These are phyloP conservation scores for Pisolithus orientalis DNA, from an alignment of 768 basidiomycete genomes.

Conservation along the genomic window DNA sequence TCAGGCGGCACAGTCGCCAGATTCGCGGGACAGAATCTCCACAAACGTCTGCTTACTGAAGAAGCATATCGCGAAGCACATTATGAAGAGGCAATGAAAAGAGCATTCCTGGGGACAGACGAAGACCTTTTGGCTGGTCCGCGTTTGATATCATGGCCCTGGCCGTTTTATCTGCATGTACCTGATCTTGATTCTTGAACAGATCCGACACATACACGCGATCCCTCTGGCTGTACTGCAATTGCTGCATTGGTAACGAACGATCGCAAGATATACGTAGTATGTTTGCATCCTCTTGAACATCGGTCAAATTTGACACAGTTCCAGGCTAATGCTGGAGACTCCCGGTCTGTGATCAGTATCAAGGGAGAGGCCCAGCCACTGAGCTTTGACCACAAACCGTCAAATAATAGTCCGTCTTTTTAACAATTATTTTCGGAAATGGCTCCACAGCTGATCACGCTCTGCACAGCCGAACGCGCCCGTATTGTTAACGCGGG, in stretches of 20 bases:
- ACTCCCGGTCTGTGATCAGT: constrained; percentile 86
- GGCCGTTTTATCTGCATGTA: not conserved
- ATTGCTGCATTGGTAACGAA: constrained; percentile 79
- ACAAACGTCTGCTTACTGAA: constrained; percentile 68
- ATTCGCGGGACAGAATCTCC: constrained; percentile 81
- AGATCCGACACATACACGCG: constrained; percentile 85
- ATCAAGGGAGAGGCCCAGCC: constrained; percentile 82
- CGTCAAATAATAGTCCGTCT: constrained; percentile 70
- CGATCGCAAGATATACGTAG: constrained; percentile 74
- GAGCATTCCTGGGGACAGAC: constrained; percentile 89
- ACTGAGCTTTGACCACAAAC: constrained; percentile 94
- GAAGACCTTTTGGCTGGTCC: constrained; percentile 85
- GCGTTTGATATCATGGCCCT: constrained; percentile 16
- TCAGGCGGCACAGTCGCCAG: constrained; percentile 78
- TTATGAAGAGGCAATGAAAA: constrained; percentile 76
- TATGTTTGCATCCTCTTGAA: constrained; percentile 26
- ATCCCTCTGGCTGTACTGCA: constrained; percentile 95
- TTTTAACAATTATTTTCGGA: not conserved
- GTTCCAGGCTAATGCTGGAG: constrained; percentile 90
- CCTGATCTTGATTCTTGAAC: constrained; percentile 4
- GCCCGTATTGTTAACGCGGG: constrained; percentile 85
- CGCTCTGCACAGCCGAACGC: constrained; percentile 56
- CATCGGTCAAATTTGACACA: not conserved
- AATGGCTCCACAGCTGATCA: not conserved
- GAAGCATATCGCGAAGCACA: constrained; percentile 63